A percentile compares a stretch with the other conserved stretches of the same genome.
These are phyloP conservation scores for Saksenaea oblongispora DNA, from an alignment of 371 early-diverging fungal genomes.

Conservation along the genomic window DNA sequence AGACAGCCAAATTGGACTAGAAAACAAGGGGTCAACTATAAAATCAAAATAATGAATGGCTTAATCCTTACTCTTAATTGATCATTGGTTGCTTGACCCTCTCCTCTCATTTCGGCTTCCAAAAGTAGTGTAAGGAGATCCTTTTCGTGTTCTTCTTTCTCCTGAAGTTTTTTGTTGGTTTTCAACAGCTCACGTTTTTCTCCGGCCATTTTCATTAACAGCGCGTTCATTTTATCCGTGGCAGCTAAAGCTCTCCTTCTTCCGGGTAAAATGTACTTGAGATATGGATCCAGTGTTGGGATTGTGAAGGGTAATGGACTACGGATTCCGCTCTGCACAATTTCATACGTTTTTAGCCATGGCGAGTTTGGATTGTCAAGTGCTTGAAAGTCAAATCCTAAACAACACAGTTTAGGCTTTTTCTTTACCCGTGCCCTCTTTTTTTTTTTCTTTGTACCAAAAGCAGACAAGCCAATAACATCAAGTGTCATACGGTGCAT, in stretches of 20 bases:
- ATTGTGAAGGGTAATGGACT: constrained; percentile 11
- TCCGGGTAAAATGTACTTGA: not conserved
- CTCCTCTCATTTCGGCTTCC: constrained; percentile 31
- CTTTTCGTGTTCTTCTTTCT: constrained; percentile 20
- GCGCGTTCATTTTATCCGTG: not conserved
- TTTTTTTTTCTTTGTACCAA: constrained; percentile 24
- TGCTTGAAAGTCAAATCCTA: constrained; percentile 31
- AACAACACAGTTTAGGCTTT: not conserved
- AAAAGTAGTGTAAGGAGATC: constrained; percentile 40
- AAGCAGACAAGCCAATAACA: constrained; percentile 33
- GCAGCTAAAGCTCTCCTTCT: not conserved
- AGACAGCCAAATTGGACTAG: constrained; percentile 22
- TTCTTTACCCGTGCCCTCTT: not conserved
- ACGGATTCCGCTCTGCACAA: constrained; percentile 13
- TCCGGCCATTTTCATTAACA: constrained; percentile 7
- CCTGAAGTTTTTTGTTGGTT: not conserved
- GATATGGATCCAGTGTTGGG: constrained; percentile 3
- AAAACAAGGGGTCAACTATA: not conserved
- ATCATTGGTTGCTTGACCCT: constrained; percentile 13
- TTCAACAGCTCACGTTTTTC: not conserved
- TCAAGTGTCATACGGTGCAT: constrained; percentile 37
- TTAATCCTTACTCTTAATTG: constrained; percentile 21
- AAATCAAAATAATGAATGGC: not conserved
- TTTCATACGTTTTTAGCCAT: constrained; percentile 30
- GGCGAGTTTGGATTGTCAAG: constrained; percentile 27